Percentiles rank a stretch among this genome's conserved stretches.
These are phyloP conservation scores for Lunasporangiospora selenospora DNA, from an alignment of 192 early-diverging fungal species.

Conservation along the genomic window DNA sequence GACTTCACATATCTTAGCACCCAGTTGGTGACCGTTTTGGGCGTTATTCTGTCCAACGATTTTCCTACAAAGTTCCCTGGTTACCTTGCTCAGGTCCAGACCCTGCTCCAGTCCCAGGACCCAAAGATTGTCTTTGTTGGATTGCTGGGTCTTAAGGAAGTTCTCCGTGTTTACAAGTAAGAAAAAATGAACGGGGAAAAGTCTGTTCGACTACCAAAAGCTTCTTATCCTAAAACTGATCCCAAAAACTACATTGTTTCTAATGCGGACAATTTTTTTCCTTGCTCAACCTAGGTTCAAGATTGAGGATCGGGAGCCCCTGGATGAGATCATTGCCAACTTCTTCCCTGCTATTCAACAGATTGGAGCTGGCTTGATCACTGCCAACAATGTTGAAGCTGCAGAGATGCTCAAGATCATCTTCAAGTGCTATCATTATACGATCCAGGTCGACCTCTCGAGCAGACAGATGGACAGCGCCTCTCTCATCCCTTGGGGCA, in stretches of 20 bases:
- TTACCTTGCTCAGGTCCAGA: conserved; percentile 71
- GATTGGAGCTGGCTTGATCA: conserved; percentile 74
- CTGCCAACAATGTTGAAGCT: conserved; percentile 71
- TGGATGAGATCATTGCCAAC: conserved; percentile 74
- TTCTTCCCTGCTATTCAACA: conserved; percentile 81
- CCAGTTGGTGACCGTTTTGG: conserved; percentile 82
- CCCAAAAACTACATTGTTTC: too few relatives aligned
- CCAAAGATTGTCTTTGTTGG: conserved; percentile 78
- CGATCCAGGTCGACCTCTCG: conserved; percentile 71
- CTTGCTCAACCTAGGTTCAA: too few relatives aligned
- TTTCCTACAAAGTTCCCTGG: conserved; percentile 83
- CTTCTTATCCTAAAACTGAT: too few relatives aligned
- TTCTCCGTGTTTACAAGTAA: conserved; percentile 81
- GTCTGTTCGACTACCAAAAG: too few relatives aligned
- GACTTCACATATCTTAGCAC: too few relatives aligned
- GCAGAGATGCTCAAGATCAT: conserved; percentile 85
- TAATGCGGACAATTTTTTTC: too few relatives aligned
- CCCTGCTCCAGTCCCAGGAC: conserved; percentile 70
- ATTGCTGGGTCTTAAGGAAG: conserved; percentile 79
- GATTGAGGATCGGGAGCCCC: conserved; percentile 72
- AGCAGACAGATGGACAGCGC: conserved; percentile 65
- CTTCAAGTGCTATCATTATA: conserved; percentile 81
- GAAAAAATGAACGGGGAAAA: conserved; percentile 29
- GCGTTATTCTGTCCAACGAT: conserved; percentile 79
- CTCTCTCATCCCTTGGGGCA: conserved; percentile 88